Conservation (phyloP, 768 basidiomycete genomes). For the Wakefieldia striispora region DNA sequence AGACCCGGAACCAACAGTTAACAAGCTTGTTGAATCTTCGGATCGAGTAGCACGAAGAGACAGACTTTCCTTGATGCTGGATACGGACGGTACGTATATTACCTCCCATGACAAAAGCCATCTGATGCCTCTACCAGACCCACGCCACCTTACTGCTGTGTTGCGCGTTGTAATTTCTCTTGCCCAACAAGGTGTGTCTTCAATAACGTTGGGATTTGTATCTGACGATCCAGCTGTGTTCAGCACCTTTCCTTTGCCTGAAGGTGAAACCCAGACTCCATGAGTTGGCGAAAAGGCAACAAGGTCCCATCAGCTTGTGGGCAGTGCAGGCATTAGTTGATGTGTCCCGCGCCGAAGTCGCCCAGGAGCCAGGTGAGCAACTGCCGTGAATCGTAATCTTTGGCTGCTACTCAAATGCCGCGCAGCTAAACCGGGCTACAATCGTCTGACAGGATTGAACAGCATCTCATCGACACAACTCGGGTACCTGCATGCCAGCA, state of each 20-base stretch:
- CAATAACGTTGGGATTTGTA: neutral
- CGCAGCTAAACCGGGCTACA: neutral
- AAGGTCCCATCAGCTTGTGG: conserved; percentile 14
- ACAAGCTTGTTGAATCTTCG: conserved; percentile 1
- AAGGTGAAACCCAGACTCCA: conserved; percentile 9
- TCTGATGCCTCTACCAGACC: conserved; percentile 3
- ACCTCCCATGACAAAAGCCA: neutral
- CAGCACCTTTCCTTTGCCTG: conserved; percentile 6
- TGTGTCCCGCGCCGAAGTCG: conserved; percentile 7
- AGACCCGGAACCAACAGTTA: conserved; percentile 4
- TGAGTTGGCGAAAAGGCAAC: conserved; percentile 7
- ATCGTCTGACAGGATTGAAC: neutral
- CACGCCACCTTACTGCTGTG: conserved; percentile 11
- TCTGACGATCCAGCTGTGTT: neutral
- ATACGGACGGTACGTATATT: neutral
- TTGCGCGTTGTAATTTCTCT: conserved; percentile 12
- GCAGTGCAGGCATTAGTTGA: conserved; percentile 22
- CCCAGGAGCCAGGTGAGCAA: conserved; percentile 10
- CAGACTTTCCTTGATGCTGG: conserved; percentile 13
- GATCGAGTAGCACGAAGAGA: neutral
- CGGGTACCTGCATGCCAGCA: conserved; percentile 8
- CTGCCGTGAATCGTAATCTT: neutral
- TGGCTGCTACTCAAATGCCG: neutral
- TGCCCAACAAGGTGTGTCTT: conserved; percentile 2
- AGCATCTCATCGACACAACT: conserved; percentile 2